Evolutionary conservation across 129 eudicot species (phyloP).

Genomic region (Tagetes patula): DNA sequence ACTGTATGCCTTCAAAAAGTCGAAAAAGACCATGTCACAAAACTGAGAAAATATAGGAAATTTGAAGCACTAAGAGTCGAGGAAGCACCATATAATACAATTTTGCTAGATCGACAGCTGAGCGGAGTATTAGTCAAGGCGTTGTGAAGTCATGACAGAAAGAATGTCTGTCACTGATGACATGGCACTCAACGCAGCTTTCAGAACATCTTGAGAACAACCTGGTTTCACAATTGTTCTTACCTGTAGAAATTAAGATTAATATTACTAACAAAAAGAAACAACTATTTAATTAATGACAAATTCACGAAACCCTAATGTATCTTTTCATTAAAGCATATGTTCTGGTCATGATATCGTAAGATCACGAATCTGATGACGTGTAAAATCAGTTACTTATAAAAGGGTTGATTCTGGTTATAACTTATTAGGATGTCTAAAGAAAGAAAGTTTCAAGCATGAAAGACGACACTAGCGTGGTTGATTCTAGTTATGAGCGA

Average conservation of each 20-base stretch:
- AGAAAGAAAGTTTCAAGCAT: too few relatives aligned
- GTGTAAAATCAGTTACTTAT: neutral
- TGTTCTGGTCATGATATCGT: too few relatives aligned
- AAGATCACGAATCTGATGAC: too few relatives aligned
- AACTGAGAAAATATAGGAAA: too few relatives aligned
- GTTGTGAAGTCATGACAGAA: constrained; percentile 65
- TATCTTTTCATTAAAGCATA: neutral
- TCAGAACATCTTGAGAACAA: constrained; percentile 82
- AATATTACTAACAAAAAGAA: neutral
- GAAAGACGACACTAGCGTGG: too few relatives aligned
- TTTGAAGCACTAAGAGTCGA: too few relatives aligned
- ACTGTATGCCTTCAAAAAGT: constrained; percentile 20
- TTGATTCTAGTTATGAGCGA: too few relatives aligned
- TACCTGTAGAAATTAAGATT: constrained; percentile 45
- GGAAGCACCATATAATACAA: neutral
- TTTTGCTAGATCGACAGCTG: neutral
- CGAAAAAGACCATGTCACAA: neutral
- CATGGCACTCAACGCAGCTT: constrained; percentile 88
- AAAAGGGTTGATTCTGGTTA: neutral
- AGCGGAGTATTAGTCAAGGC: constrained; percentile 9
- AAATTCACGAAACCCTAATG: neutral
- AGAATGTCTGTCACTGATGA: constrained; percentile 74
- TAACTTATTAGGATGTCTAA: neutral
- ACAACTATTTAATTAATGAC: too few relatives aligned
- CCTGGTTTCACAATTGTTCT: constrained; percentile 86